Percentiles rank a stretch among this genome's conserved stretches.
These are phyloP conservation scores for Fusarium staphyleae DNA, from an alignment of 2,329 filamentous ascomycete species.

Conservation along the genomic window DNA sequence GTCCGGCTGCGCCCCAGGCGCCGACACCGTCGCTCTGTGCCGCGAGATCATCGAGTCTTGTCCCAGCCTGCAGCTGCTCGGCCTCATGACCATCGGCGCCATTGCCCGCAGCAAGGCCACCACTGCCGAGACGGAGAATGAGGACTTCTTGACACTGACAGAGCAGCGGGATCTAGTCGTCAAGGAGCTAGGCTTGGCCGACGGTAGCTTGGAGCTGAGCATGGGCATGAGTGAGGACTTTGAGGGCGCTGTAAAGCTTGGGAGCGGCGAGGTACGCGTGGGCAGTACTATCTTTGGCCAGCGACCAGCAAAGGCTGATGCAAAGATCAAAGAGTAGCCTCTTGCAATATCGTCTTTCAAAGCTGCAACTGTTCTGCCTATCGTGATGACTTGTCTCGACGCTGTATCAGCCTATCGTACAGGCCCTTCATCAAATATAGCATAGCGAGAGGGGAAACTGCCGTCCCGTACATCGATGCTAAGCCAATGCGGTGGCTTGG, in stretches of 20 bases:
- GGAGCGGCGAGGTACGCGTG: slow-evolving; percentile 88
- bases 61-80: slow-evolving; percentile 75
- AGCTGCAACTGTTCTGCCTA: not conserved
- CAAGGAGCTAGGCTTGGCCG: slow-evolving; percentile 53
- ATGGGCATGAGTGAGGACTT: slow-evolving; percentile 99
- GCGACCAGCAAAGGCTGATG: slow-evolving; percentile 79
- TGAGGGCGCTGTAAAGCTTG: slow-evolving; percentile 82
- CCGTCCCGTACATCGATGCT: not conserved
- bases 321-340: slow-evolving; percentile 65
- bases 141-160: slow-evolving; percentile 78
- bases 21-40: slow-evolving; percentile 69
- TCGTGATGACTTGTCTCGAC: not conserved
- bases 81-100: slow-evolving; percentile 96
- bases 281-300: slow-evolving; percentile 94
- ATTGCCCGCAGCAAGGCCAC: slow-evolving; percentile 83
- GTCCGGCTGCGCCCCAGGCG: slow-evolving; percentile 76
- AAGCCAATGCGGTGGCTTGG: slow-evolving; percentile 7
- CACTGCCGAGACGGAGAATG: slow-evolving; percentile 81
- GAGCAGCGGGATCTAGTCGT: slow-evolving; percentile 76
- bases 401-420: too few species aligned
- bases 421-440: too few species aligned
- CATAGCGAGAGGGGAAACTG: too few species aligned
- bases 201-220: slow-evolving; percentile 79
- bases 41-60: slow-evolving; percentile 73
- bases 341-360: not conserved